Percentiles rank a stretch among this genome's conserved stretches.
Conservation (phyloP, 345 rosid species). For the Anastatica hierochuntica region DNA sequence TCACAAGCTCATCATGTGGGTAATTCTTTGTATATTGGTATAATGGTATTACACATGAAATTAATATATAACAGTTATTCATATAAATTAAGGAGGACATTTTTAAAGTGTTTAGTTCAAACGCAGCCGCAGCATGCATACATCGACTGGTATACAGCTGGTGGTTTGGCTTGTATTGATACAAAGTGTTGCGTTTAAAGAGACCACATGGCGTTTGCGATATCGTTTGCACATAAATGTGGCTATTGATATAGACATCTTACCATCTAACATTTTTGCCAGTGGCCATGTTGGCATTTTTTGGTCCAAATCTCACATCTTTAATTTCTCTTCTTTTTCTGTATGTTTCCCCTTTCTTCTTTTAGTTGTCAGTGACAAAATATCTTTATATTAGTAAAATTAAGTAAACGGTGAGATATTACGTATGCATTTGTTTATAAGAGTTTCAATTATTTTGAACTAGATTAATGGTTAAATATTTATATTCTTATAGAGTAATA, state of each 20-base stretch:
- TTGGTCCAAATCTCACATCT: conserved; percentile 15
- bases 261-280: conserved; percentile 23
- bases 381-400: too few relatives aligned
- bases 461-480: too few relatives aligned
- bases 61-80: not conserved
- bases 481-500: too few relatives aligned
- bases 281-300: conserved; percentile 20
- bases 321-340: conserved; percentile 1
- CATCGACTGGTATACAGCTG: conserved; percentile 23
- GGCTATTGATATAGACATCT: conserved; percentile 23
- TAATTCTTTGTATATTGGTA: not conserved
- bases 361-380: not conserved
- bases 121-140: conserved; percentile 14
- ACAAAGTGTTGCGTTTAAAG: conserved; percentile 25
- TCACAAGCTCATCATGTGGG: conserved; percentile 13
- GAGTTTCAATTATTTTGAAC: too few relatives aligned
- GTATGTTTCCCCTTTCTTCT: not conserved
- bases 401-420: too few relatives aligned
- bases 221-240: conserved; percentile 28
- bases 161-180: conserved; percentile 16
- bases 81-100: not conserved
- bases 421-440: too few relatives aligned
- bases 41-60: not conserved
- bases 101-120: not conserved
- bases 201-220: conserved; percentile 29